Conservation (phyloP, 805 yeast species). For the Wickerhamiella occidentalis region DNA sequence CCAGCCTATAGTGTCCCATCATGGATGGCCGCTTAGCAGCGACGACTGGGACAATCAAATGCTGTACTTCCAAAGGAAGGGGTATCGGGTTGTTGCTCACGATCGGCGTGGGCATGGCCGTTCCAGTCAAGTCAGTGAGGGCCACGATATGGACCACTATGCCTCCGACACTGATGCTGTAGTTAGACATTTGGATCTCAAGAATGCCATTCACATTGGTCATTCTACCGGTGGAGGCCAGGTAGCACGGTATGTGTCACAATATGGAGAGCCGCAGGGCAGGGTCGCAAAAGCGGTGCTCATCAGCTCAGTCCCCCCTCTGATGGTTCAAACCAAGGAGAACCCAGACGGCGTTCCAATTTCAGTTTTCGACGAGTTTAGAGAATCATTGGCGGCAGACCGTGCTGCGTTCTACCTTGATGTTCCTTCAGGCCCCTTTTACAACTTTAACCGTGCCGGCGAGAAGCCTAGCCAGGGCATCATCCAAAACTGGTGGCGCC, state of each 20-base stretch:
- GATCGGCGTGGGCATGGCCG: slow-evolving; percentile 13
- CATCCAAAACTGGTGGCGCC: slow-evolving; percentile 13
- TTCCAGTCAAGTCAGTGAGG: slow-evolving; percentile 4
- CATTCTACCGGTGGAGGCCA: slow-evolving; percentile 13
- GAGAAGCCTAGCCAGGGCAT: slow-evolving; percentile 3
- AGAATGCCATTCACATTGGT: slow-evolving; percentile 11
- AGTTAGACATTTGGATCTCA: slow-evolving; percentile 3
- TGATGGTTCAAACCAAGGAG: slow-evolving; percentile 1
- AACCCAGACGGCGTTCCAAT: slow-evolving; percentile 5
- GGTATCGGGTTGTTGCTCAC: slow-evolving; percentile 11
- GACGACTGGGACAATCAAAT: slow-evolving; percentile 13
- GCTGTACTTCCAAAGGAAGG: slow-evolving; percentile 10
- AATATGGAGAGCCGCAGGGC: slow-evolving; percentile 1
- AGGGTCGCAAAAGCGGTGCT: slow-evolving; percentile 9
- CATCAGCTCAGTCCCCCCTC: slow-evolving; percentile 7
- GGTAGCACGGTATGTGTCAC: slow-evolving; percentile 8
- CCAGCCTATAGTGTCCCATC: slow-evolving; percentile 10
- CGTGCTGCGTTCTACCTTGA: slow-evolving; percentile 6
- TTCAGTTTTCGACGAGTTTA: slow-evolving; percentile 6
- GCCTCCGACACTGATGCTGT: slow-evolving; percentile 7
- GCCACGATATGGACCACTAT: slow-evolving; percentile 12
- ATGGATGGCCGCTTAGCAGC: slow-evolving; percentile 10
- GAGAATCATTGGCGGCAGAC: not conserved
- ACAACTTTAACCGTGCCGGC: slow-evolving; percentile 27
- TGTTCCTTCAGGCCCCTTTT: slow-evolving; percentile 2